Evolutionary conservation across 2,329 filamentous ascomycete species (phyloP).

Genomic region (Chrysoporthe cubensis): DNA sequence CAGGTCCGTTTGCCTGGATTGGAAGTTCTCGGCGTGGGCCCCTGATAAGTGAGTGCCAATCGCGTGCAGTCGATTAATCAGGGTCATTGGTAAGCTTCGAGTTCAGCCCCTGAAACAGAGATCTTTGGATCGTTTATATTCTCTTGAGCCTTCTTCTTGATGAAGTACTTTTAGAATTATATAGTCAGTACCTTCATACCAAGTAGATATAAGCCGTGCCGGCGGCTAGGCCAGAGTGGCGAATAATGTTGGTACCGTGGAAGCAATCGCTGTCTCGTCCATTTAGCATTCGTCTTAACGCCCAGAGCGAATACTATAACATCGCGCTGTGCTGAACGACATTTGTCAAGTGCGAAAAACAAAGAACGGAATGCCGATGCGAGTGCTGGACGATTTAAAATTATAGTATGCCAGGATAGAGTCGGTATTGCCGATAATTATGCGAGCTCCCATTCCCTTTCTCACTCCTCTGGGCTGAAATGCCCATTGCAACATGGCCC

Average conservation of each 20-base stretch:
- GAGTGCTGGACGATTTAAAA: not conserved
- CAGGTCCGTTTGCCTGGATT: too few species aligned
- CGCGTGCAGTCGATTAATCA: too few species aligned
- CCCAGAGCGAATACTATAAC: not conserved
- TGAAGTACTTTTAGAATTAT: too few species aligned
- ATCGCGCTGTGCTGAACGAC: not conserved
- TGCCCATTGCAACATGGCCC: not conserved
- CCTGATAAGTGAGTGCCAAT: not conserved
- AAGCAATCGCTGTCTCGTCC: not conserved
- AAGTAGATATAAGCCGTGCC: too few species aligned
- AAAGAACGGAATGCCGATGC: not conserved
- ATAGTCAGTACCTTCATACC: too few species aligned
- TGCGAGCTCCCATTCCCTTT: not conserved
- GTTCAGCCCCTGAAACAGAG: not conserved
- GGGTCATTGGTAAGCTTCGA: not conserved
- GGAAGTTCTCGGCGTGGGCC: too few species aligned
- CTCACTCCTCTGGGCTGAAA: not conserved
- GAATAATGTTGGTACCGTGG: not conserved
- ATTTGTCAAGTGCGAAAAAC: not conserved
- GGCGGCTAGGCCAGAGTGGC: too few species aligned
- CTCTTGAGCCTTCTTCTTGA: too few species aligned
- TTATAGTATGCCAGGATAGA: not conserved
- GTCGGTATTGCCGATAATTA: slow-evolving; percentile 6
- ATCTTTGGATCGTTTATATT: too few species aligned
- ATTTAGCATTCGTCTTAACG: too few species aligned